Evolutionary conservation across 2,329 filamentous ascomycete genomes (phyloP).

Genomic region (Pestalotiopsis sp.): DNA sequence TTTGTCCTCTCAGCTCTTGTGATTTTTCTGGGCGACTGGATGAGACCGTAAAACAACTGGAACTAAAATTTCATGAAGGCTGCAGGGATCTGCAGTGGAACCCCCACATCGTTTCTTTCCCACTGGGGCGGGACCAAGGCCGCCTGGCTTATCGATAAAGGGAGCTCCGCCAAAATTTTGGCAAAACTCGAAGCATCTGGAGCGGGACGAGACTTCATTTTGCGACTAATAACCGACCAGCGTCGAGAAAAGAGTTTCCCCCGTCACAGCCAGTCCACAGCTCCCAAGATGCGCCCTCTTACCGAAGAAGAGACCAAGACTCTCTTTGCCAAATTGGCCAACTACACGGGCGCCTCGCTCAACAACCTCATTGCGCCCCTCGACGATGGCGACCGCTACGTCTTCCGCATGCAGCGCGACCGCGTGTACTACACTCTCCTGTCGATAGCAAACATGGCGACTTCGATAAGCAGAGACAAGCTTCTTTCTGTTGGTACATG

Average conservation of each 20-base stretch:
- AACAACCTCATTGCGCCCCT: conserved; percentile 81
- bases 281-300: conserved; percentile 18
- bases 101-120: conserved; percentile 1
- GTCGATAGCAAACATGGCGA: conserved; percentile 88
- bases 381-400: conserved; percentile 73
- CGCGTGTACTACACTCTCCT: conserved; percentile 82
- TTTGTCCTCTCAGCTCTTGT: not conserved
- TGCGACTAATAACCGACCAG: not conserved
- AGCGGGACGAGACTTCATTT: conserved; percentile 6
- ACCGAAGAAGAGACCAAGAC: conserved; percentile 58
- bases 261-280: not conserved
- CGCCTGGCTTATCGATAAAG: conserved; percentile 10
- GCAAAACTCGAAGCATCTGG: conserved; percentile 11
- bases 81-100: conserved; percentile 5
- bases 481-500: conserved; percentile 89
- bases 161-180: conserved; percentile 13
- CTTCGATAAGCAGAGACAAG: conserved; percentile 78
- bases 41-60: not conserved
- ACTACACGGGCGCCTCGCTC: conserved; percentile 86
- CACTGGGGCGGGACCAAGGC: not conserved
- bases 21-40: not conserved
- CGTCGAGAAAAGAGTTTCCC: not conserved
- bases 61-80: conserved; percentile 14
- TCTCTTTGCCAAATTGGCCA: conserved; percentile 89
- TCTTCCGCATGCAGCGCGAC: conserved; percentile 72